Evolutionary conservation across 768 basidiomycete genomes (phyloP).

Genomic region (Suillus subluteus): DNA sequence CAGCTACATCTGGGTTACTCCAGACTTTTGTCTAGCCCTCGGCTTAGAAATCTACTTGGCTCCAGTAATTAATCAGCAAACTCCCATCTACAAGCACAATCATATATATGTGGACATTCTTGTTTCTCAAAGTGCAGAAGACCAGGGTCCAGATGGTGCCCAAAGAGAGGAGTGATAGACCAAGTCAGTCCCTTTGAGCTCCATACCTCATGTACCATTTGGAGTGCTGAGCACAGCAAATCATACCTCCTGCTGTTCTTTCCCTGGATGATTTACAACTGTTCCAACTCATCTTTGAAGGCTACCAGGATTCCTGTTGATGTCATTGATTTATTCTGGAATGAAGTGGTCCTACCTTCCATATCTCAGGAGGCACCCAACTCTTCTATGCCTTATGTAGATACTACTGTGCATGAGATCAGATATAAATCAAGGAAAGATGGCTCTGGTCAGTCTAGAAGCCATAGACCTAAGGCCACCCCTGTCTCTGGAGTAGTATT

Average conservation of each 20-base stretch:
- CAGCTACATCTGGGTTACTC: constrained; percentile 25
- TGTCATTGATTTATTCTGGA: constrained; percentile 15
- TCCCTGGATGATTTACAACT: constrained; percentile 14
- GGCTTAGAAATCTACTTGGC: neutral
- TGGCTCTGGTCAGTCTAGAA: neutral
- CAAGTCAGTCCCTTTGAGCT: constrained; percentile 12
- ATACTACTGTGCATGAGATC: constrained; percentile 6
- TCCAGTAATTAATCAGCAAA: neutral
- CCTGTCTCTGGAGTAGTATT: neutral
- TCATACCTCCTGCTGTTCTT: constrained; percentile 14
- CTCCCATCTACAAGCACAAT: constrained; percentile 18
- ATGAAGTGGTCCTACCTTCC: constrained; percentile 11
- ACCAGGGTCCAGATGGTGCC: neutral
- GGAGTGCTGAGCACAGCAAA: neutral
- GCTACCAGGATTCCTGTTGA: constrained; percentile 14
- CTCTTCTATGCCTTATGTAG: neutral
- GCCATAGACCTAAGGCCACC: neutral
- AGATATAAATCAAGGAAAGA: constrained; percentile 2
- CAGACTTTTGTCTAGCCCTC: neutral
- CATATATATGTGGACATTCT: constrained; percentile 20
- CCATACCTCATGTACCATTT: constrained; percentile 15
- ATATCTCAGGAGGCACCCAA: neutral
- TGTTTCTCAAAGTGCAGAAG: constrained; percentile 12
- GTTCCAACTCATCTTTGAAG: neutral
- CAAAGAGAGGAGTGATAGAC: constrained; percentile 11